phyloP scores from a whole-genome alignment of 1,139 yeast species.

The Pichia sp. region DNA sequence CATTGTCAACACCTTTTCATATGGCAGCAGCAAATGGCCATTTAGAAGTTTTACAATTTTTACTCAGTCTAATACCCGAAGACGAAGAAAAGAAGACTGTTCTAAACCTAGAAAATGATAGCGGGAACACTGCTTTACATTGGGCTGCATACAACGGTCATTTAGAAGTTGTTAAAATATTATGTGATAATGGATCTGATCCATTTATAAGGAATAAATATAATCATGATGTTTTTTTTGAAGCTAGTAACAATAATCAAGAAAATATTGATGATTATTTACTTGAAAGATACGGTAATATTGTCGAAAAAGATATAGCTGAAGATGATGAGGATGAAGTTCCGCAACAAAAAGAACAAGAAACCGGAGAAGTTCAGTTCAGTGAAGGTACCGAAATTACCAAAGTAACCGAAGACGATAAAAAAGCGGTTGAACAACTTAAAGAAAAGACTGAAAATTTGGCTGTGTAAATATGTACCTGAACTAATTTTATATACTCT shows the following conservation, averaged over 20 bases:
- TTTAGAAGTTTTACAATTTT: conserved; percentile 54
- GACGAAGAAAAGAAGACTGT: conserved; percentile 46
- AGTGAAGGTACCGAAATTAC: conserved; percentile 20
- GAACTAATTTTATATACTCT: too few species aligned
- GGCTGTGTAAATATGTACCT: conserved; percentile 10
- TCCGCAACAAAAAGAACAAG: conserved; percentile 31
- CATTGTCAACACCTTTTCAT: conserved; percentile 75
- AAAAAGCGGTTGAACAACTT: conserved; percentile 34
- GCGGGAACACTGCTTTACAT: conserved; percentile 90
- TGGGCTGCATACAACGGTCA: conserved; percentile 95
- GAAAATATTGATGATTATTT: conserved; percentile 67
- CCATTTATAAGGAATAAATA: conserved; percentile 69
- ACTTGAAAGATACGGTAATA: conserved; percentile 65
- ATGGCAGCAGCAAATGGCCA: conserved; percentile 97
- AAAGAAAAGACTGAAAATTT: conserved; percentile 21
- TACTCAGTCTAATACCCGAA: conserved; percentile 44
- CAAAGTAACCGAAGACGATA: conserved; percentile 30
- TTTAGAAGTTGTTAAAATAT: conserved; percentile 56
- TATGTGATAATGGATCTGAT: conserved; percentile 77
- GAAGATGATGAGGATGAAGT: conserved; percentile 51
- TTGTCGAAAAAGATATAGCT: conserved; percentile 55
- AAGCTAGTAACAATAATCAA: conserved; percentile 72
- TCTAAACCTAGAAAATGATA: conserved; percentile 51
- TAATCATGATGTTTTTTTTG: conserved; percentile 80
- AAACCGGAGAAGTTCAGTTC: conserved; percentile 18